Evolutionary conservation across 2,329 filamentous ascomycete species (phyloP), one percentile per base, ranked within the genome.

Genomic region (Talaromyces sp.): DNA sequence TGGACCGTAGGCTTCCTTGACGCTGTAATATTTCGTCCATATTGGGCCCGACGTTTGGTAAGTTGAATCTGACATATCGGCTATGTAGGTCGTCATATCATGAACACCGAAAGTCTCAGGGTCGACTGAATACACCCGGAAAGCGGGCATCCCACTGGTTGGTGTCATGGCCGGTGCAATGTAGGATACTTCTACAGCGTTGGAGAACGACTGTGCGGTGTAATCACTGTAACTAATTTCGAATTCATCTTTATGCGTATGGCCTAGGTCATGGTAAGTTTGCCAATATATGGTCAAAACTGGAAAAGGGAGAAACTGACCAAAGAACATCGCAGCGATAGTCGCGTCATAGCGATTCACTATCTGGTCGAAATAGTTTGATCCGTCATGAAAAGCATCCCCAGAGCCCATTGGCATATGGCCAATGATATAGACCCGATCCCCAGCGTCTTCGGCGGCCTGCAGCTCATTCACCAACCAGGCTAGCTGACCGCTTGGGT

Each of bases 81-180:
- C 77, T 17, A 78, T 76, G 69, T 84, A 84, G 0, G 77, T 79
- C 3, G 76, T 79, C 35, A 74, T 69, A 56, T 84, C 82, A 1
- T 83, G 70, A 13, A 84, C 71, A 35, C 72, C 79, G 63, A 79
- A 84, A 1, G 81, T 83, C 7, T 75, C 75, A 0, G 82, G 79
- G 63, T 85, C 82, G 56, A 85, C 76, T 10, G 78, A 75, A 69
- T 84, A 83, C 37, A 84, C 77, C 43, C 80, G 78, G 70, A 84
- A 84, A 2, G 81, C 75, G 2, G 82, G 80, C 65, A 81, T 78
- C 46, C 79, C 81, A 0, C 77, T 80, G 4, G 75, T 82, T 1
- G 81, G 82, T 10, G 80, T 81, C 63, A 84, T 69, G 7, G 78
- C 80, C 0, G 80, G 81, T 1, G 75, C 77, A 52, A 84, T 77